These are phyloP conservation scores for Kwoniella sp. DNA, from an alignment of 768 basidiomycete genomes.

Conservation along the genomic window DNA sequence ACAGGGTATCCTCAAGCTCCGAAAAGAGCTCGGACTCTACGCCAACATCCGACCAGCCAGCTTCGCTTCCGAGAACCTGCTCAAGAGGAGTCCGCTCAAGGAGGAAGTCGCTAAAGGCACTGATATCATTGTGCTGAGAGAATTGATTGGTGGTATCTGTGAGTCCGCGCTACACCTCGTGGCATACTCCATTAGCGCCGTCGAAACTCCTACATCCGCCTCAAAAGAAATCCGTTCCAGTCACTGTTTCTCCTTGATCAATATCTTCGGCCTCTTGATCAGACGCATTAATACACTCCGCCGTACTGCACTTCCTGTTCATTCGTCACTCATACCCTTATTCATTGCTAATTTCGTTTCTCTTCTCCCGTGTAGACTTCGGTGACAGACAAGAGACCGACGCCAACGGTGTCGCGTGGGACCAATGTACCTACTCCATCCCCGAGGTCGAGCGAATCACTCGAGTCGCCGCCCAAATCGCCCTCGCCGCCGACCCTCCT, in stretches of 20 bases:
- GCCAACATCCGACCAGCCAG: slow-evolving; percentile 97
- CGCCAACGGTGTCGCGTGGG: slow-evolving; percentile 72
- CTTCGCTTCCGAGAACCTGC: slow-evolving; percentile 86
- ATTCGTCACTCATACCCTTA: neutral
- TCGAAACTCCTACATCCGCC: no score
- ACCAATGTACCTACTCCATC: slow-evolving; percentile 90
- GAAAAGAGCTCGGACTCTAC: slow-evolving; percentile 91
- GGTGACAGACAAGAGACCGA: slow-evolving; percentile 87
- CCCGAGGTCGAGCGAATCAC: slow-evolving; percentile 91
- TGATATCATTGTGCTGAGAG: slow-evolving; percentile 90
- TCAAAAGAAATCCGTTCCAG: no score
- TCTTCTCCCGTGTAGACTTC: slow-evolving; percentile 63
- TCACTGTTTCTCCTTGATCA: no score
- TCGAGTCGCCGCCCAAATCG: slow-evolving; percentile 90
- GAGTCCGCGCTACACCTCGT: slow-evolving; percentile 25
- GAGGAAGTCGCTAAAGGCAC: slow-evolving; percentile 73
- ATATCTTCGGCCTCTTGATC: no score
- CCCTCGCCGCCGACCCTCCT: slow-evolving; percentile 77
- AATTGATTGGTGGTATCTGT: slow-evolving; percentile 90
- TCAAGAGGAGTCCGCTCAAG: slow-evolving; percentile 85
- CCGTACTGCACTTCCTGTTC: no score
- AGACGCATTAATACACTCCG: no score
- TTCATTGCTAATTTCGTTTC: neutral
- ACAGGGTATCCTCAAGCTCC: slow-evolving; percentile 79
- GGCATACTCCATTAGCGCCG: no score